Percentiles rank a stretch among this genome's conserved stretches.
phyloP scores from a whole-genome alignment of 768 basidiomycete species.

The Kwoniella mangroviensis region DNA sequence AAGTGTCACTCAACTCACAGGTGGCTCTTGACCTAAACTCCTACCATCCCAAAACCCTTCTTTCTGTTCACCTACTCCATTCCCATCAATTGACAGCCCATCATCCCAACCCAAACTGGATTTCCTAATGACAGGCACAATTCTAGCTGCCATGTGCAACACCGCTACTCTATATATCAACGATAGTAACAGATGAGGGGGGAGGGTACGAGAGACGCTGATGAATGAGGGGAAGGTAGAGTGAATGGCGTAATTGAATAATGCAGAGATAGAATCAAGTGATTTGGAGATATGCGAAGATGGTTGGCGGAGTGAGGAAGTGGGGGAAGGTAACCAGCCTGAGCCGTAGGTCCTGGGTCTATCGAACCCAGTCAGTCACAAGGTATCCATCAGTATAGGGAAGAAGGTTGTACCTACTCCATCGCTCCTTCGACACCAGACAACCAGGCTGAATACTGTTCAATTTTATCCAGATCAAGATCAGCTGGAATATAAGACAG shows the following conservation, averaged over 20 bases:
- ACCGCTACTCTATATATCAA: slow-evolving; percentile 58
- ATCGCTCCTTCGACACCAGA: slow-evolving; percentile 52
- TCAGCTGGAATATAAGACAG: not conserved
- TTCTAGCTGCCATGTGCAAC: slow-evolving; percentile 54
- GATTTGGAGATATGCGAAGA: slow-evolving; percentile 15
- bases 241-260: slow-evolving; percentile 18
- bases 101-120: slow-evolving; percentile 52
- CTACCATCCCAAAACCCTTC: slow-evolving; percentile 54
- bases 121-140: slow-evolving; percentile 57
- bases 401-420: slow-evolving; percentile 43
- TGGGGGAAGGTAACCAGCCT: slow-evolving; percentile 47
- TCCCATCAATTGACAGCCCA: slow-evolving; percentile 27
- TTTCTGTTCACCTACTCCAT: not conserved
- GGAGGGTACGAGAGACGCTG: slow-evolving; percentile 43
- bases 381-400: not conserved
- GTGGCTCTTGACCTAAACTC: slow-evolving; percentile 51
- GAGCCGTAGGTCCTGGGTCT: slow-evolving; percentile 51
- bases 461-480: not conserved
- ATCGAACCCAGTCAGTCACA: slow-evolving; percentile 17
- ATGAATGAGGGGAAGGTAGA: slow-evolving; percentile 26
- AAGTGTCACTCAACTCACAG: slow-evolving; percentile 35
- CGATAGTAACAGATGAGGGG: slow-evolving; percentile 53
- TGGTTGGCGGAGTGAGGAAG: slow-evolving; percentile 18
- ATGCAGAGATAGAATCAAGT: slow-evolving; percentile 17
- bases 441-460: slow-evolving; percentile 57